Base-by-base conservation (phyloP, 202 grass and related monocot genomes). In the Cymbopogon flexuosus region DNA sequence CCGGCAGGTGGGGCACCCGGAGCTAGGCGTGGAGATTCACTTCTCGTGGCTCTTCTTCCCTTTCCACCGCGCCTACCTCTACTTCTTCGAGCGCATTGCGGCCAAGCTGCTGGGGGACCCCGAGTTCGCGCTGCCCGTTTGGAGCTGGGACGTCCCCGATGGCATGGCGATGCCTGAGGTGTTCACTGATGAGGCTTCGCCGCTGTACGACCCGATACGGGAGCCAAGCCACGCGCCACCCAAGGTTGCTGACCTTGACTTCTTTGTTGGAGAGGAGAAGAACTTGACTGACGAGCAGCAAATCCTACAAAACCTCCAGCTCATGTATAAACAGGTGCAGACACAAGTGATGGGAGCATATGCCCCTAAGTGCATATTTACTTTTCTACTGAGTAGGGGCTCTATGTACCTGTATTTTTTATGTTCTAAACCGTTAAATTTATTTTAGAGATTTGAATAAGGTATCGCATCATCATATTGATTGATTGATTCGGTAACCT, bases 61-160 rank as follows among this genome's bases (percentile, higher is more conserved):
- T 0, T 82, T 81, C 31, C 90, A 93, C 81, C 87, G 81, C 47
- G 85, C 66, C 13, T 87, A 89, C 78, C 10, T 93, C 69, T 89
- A 93, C 87, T 93, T 82, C 75, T 89, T 87, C 39, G 90, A 93
- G 81, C 82, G 87, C 73, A 89, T 93, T 39, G 75, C 83, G 1
- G 78, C 62, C 4, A 89, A 59, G 81, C 75, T 93, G 16, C 79
- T 93, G 11, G 69, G 65, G 3, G 90, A 88, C 10, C 73, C 79
- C 8, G 18, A 2, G 5, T 88, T 88, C 35, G 86, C 75, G 5
- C 35, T 88, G 0, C 86, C 86, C 1, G 27, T 80, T 23, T 88
- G 81, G 86, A 43, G 31, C 24, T 88, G 81, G 86, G 86, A 88
- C 70, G 49, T 37, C 5, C 47, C 81, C 0, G 81, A 40, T n/a